Base-by-base conservation (phyloP, 495 filamentous ascomycete genomes). In the Neurospora cerealis region DNA sequence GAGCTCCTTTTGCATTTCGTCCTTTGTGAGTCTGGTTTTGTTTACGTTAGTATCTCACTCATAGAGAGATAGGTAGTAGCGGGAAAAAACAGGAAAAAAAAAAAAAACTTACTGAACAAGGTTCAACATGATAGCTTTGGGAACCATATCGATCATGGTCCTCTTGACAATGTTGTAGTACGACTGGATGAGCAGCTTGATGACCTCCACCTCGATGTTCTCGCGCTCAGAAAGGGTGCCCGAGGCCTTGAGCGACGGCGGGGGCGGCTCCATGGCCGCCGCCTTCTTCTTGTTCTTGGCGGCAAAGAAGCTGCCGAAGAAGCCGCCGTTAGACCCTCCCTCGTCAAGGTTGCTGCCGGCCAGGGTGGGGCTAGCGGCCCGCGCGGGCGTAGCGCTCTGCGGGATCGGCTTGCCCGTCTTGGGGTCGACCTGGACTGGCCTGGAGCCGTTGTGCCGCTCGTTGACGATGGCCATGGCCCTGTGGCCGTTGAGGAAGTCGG, bases 211-310 rank as follows among this genome's bases (percentile, higher is more conserved):
- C 79, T 99, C 96, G 72, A 96, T 91, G 37, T 87, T 87, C 81
- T 99, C 96, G 72, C 96, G 91, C 85, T 99, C 96, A 32, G 91
- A 95, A 73, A 99, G 84, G 34, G 89, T 94, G 21, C 96, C 95
- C 11, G 93, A 96, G 38, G 96, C 96, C 84, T 98, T 99, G 73
- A 99, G 88, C 48, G 88, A 93, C 66, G 96, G 89, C 75, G 96
- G 96, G 39, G 96, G 96, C 44, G 96, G 85, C 78, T 98, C 96
- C 96, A 98, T 98, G 73, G 95, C 94, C 32, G 96, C 96, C 88
- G 97, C 94, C 91, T 97, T 98, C 91, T 98, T 99, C 89, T 98
- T 99, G 82, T 98, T 98, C 88, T 97, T 98, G 72, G 91, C 92
- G 7, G 95, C 94, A 83, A 97, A 98, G 88, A 98, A 98, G 81